These are phyloP conservation scores for Emmonsiellopsis sp. DNA, from an alignment of 2,329 filamentous ascomycete species.

Conservation along the genomic window DNA sequence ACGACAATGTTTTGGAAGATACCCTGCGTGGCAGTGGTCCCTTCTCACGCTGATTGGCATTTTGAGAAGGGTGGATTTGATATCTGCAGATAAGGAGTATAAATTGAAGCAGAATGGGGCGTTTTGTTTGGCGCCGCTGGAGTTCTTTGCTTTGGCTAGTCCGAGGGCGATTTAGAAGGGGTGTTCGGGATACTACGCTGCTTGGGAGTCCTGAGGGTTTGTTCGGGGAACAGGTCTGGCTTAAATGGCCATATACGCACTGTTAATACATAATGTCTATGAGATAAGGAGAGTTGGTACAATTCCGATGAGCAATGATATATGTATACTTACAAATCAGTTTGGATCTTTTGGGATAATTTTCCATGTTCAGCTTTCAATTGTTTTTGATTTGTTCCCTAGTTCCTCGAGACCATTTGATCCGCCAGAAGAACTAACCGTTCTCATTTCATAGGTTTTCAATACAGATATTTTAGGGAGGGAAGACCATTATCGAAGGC, in stretches of 20 bases:
- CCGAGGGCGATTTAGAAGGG: slow-evolving; percentile 17
- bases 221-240: too few species aligned
- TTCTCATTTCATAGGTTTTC: too few species aligned
- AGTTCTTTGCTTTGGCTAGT: slow-evolving; percentile 37
- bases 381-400: too few species aligned
- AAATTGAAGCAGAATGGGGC: slow-evolving; percentile 37
- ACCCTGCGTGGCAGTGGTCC: slow-evolving; percentile 67
- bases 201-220: too few species aligned
- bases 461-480: too few species aligned
- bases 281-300: neutral
- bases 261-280: slow-evolving; percentile 1
- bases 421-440: too few species aligned
- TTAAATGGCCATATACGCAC: neutral
- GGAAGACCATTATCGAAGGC: too few species aligned
- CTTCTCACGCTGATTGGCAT: slow-evolving; percentile 52
- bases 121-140: slow-evolving; percentile 44
- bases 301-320: neutral
- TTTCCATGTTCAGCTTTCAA: too few species aligned
- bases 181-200: neutral
- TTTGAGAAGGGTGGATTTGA: slow-evolving; percentile 62
- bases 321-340: neutral
- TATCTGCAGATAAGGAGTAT: slow-evolving; percentile 47
- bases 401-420: too few species aligned
- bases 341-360: too few species aligned
- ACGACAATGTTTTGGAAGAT: slow-evolving; percentile 60